Evolutionary conservation across 2,329 filamentous ascomycete genomes (phyloP).

Genomic region (Colletotrichum sp.): DNA sequence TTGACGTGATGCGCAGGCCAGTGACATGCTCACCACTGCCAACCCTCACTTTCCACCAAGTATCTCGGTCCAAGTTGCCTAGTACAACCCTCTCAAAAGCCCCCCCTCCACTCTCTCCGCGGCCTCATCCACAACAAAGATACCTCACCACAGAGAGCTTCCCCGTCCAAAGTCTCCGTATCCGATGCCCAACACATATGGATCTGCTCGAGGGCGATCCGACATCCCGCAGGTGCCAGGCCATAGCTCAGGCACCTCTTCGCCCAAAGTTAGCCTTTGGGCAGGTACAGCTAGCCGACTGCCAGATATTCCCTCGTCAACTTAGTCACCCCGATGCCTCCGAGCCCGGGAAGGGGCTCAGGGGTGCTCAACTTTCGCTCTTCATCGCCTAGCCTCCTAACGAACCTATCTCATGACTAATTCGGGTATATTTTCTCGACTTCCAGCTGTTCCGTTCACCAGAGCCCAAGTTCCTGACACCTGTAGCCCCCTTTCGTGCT

Average conservation of each 20-base stretch:
- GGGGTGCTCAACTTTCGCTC: not conserved
- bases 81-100: not conserved
- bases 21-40: not conserved
- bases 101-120: not conserved
- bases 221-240: not conserved
- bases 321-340: not conserved
- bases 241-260: not conserved
- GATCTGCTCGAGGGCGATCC: not conserved
- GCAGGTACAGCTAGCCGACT: not conserved
- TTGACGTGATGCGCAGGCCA: slow-evolving; percentile 9
- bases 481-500: not conserved
- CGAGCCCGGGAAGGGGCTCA: not conserved
- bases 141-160: not conserved
- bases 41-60: not conserved
- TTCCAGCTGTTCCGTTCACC: not conserved
- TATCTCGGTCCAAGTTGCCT: not conserved
- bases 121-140: not conserved
- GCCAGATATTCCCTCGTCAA: not conserved
- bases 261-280: not conserved
- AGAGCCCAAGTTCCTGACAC: not conserved
- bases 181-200: not conserved
- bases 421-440: not conserved
- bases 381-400: not conserved
- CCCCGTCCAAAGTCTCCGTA: not conserved
- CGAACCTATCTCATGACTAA: not conserved